Evolutionary conservation across 2,329 filamentous ascomycete genomes (phyloP).

Genomic region (Beauveria varroae): DNA sequence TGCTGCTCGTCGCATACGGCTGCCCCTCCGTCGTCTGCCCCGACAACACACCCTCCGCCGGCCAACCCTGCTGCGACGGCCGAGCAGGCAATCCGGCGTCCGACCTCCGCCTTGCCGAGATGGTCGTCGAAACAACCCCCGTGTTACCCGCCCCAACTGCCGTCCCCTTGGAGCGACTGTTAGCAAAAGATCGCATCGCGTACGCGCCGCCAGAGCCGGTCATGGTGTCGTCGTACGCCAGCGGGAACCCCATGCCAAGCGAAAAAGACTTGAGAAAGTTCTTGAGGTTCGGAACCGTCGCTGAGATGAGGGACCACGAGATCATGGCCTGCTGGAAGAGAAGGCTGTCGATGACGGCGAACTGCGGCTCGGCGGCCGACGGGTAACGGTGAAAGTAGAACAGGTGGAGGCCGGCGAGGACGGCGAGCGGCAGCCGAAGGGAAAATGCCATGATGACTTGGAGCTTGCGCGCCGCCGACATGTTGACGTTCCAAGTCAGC

Average conservation of each 20-base stretch:
- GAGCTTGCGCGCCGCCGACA: conserved; percentile 14
- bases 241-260: conserved; percentile 11
- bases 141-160: neutral
- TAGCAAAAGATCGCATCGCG: conserved; percentile 7
- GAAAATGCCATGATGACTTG: conserved; percentile 16
- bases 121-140: neutral
- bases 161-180: conserved; percentile 5
- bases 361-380: conserved; percentile 12
- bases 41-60: neutral
- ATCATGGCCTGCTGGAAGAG: conserved; percentile 17
- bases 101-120: neutral
- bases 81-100: neutral
- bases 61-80: neutral
- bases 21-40: neutral
- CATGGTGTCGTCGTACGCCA: conserved; percentile 11
- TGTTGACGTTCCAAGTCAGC: conserved; percentile 15
- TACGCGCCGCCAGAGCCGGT: conserved; percentile 10
- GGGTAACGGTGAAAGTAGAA: conserved; percentile 11
- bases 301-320: conserved; percentile 16
- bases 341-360: conserved; percentile 13
- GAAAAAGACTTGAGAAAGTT: conserved; percentile 18
- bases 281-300: conserved; percentile 18
- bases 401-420: conserved; percentile 12
- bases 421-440: conserved; percentile 17
- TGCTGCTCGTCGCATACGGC: neutral